A percentile compares a stretch with the other conserved stretches of the same genome.
These are phyloP conservation scores for Ceriops tagal DNA, from an alignment of 345 rosid species.

Conservation along the genomic window DNA sequence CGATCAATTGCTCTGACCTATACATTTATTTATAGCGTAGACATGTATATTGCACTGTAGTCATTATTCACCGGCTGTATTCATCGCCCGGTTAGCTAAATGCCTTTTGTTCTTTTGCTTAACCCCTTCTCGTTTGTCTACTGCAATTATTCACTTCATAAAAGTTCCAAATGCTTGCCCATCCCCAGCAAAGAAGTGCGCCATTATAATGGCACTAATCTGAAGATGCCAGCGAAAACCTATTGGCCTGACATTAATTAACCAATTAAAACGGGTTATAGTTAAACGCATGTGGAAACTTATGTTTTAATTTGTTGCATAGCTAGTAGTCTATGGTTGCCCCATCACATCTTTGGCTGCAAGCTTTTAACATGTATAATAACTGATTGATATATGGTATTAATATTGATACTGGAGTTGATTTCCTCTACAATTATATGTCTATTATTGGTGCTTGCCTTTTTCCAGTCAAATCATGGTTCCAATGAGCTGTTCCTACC, in stretches of 20 bases:
- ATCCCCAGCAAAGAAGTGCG: not conserved
- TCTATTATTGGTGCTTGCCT: constrained; percentile 40
- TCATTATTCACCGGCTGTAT: too few species aligned
- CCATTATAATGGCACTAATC: not conserved
- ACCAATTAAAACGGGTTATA: not conserved
- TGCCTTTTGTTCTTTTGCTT: too few species aligned
- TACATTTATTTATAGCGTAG: constrained; percentile 8
- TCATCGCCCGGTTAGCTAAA: too few species aligned
- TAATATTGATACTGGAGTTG: not conserved
- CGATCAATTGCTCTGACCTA: constrained; percentile 9
- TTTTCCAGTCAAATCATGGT: constrained; percentile 54
- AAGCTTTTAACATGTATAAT: not conserved
- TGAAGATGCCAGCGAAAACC: not conserved
- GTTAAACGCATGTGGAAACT: too few species aligned
- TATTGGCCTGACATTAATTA: not conserved
- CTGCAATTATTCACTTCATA: too few species aligned
- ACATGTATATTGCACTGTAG: too few species aligned
- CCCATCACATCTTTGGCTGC: not conserved
- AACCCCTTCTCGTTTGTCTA: too few species aligned
- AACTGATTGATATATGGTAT: not conserved
- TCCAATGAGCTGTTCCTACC: constrained; percentile 62
- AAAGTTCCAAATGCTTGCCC: too few species aligned
- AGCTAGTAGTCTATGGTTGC: too few species aligned
- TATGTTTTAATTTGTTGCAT: too few species aligned
- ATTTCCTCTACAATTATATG: constrained; percentile 23